Conservation (phyloP, 352 stramenopile genomes). For the Globisporangium recalcitrans region DNA sequence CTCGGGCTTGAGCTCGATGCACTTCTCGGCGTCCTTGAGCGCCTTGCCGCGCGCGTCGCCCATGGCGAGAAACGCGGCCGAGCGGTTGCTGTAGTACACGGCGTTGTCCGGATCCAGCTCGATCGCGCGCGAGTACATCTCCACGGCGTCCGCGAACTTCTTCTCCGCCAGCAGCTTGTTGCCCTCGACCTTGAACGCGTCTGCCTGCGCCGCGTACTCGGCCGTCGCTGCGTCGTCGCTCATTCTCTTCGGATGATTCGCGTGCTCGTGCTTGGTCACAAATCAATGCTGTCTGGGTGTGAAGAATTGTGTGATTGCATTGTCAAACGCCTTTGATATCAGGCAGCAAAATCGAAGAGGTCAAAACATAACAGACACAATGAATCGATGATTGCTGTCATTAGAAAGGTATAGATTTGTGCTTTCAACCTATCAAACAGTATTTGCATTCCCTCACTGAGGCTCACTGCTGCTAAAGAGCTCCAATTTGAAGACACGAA, state of each 20-base stretch:
- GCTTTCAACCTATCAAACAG: neutral
- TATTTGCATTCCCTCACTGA: neutral
- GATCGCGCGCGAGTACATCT: constrained; percentile 82
- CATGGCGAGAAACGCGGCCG: constrained; percentile 72
- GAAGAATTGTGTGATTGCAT: too few relatives aligned
- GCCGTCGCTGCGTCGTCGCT: constrained; percentile 17
- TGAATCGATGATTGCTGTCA: too few relatives aligned
- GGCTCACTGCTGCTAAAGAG: neutral
- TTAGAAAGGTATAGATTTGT: constrained; percentile 6
- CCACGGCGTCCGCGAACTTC: constrained; percentile 57
- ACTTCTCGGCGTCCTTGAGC: constrained; percentile 69
- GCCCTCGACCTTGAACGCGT: constrained; percentile 81
- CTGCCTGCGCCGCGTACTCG: constrained; percentile 65
- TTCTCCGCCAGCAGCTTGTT: constrained; percentile 65
- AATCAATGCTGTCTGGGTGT: neutral
- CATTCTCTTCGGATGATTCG: neutral
- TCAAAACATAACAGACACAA: too few relatives aligned
- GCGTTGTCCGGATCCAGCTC: constrained; percentile 81
- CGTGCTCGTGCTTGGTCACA: neutral
- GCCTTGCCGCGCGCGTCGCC: constrained; percentile 79
- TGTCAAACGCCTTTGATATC: neutral
- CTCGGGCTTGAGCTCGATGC: constrained; percentile 67
- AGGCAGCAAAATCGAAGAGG: neutral
- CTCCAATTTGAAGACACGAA: constrained; percentile 10
- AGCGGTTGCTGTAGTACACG: constrained; percentile 86